Conservation (phyloP, 768 basidiomycete genomes). For the Suillus subluteus region DNA sequence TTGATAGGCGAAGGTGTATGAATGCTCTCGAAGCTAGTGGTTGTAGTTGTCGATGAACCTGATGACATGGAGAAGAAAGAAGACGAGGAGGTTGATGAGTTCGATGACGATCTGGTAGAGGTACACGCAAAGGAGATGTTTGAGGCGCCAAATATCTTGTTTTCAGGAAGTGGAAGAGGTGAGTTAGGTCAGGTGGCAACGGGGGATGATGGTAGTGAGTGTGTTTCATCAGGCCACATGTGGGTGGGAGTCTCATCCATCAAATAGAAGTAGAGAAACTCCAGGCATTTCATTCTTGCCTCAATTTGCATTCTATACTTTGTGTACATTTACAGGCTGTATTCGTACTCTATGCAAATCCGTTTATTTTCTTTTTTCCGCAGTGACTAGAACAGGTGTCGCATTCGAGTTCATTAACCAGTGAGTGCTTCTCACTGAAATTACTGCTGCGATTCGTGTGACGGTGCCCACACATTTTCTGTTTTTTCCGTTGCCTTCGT, state of each 20-base stretch:
- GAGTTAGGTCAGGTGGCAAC: slow-evolving; percentile 28
- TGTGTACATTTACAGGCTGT: no score
- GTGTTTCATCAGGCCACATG: slow-evolving; percentile 20
- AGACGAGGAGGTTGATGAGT: slow-evolving; percentile 19
- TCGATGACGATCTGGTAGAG: slow-evolving; percentile 25
- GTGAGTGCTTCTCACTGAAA: no score
- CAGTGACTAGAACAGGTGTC: no score
- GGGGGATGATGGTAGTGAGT: slow-evolving; percentile 39
- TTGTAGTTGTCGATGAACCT: slow-evolving; percentile 39
- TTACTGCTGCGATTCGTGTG: no score
- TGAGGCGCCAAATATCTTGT: slow-evolving; percentile 29
- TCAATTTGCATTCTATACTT: no score
- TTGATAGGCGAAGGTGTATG: slow-evolving; percentile 46
- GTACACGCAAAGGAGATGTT: slow-evolving; percentile 27
- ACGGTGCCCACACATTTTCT: no score
- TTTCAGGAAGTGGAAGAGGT: slow-evolving; percentile 21
- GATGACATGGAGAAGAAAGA: slow-evolving; percentile 46
- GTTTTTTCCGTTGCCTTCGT: no score
- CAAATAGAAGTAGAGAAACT: slow-evolving; percentile 94
- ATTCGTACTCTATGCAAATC: no score
- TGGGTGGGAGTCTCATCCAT: slow-evolving; percentile 68
- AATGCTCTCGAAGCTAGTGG: slow-evolving; percentile 27
- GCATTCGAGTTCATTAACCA: no score
- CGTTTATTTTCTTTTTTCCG: no score
- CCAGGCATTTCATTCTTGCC: slow-evolving; percentile 92